Evolutionary conservation across 148 eudicot species (phyloP).

Genomic region (Rhododendron simsii): DNA sequence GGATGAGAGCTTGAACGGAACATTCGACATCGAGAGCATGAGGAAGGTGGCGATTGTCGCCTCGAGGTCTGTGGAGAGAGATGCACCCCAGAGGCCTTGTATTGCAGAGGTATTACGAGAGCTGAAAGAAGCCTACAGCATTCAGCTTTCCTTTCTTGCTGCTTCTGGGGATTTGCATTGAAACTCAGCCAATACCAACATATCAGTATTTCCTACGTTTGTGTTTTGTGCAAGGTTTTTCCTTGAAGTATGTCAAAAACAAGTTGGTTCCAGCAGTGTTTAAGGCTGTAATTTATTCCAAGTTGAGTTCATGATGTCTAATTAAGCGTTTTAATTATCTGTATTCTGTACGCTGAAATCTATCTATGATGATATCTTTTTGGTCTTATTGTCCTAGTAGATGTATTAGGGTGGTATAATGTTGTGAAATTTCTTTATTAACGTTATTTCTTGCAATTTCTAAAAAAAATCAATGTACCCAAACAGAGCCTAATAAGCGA

Average conservation of each 20-base stretch:
- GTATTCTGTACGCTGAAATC: background rate
- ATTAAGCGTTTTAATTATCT: background rate
- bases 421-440: background rate
- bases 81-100: slow-evolving; percentile 64
- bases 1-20: slow-evolving; percentile 62
- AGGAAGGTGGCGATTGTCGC: slow-evolving; percentile 52
- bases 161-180: slow-evolving; percentile 29
- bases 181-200: background rate
- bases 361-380: background rate
- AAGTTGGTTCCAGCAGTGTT: background rate
- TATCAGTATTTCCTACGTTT: background rate
- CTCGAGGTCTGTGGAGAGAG: slow-evolving; percentile 70
- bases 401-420: background rate
- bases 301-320: background rate
- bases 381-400: background rate
- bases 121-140: slow-evolving; percentile 72
- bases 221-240: background rate
- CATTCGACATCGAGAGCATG: slow-evolving; percentile 70
- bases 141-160: slow-evolving; percentile 66
- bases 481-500: too few relatives aligned
- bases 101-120: slow-evolving; percentile 52
- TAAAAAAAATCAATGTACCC: too few relatives aligned
- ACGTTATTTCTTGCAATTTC: background rate
- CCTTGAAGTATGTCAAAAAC: background rate
- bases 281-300: background rate